Evolutionary conservation across 2,329 filamentous ascomycete genomes (phyloP), one percentile per base, ranked within the genome.

Genomic region (Fusarium odoratissimum): DNA sequence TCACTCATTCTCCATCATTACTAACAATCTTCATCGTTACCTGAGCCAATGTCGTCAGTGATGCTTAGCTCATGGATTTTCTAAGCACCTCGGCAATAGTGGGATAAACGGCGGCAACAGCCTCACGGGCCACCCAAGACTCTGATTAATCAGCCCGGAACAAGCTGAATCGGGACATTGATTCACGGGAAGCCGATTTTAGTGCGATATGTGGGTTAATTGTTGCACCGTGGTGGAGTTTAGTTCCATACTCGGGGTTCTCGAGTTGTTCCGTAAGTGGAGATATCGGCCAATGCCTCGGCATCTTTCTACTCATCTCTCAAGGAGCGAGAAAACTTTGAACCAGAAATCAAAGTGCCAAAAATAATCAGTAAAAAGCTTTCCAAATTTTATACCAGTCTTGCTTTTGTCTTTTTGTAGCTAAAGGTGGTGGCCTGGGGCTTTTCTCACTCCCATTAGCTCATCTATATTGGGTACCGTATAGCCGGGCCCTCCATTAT

Each of bases 331-430:
- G n/a, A 35, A 51, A 35, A 8, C 3, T 35, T 25, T 8, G 4
- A 2, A 8, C 6, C 12, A 21, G 4, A 16, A 21, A 51, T 16
- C 9, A 19, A 19, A 8, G 5, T 6, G 17, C 5, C n/a, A 35
- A 11, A 51, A 51, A 21, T 19, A 14, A 10, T 14, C 0, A 11
- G 11, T 23, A 3, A 10, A 3, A 8, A 0, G 9, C 8, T 2
- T 31, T 8, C 9, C n/a, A 7, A 3, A 3, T 5, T 19, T 49
- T 4, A 14, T 14, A 12, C 33, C 3, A 48, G 5, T 3, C 10
- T 25, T 25, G 16, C n/a, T 1, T 3, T 14, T 25, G 12, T 25
- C 2, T 35, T 51, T 35, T 25, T 51, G 17, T 10, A 11, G 12
- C 2, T 25, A 9, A 19, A 19, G n/a, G 48, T 51, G 48, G 30